These are phyloP conservation scores for Fennellomyces sp. DNA, from an alignment of 371 early-diverging fungal genomes.

Conservation along the genomic window DNA sequence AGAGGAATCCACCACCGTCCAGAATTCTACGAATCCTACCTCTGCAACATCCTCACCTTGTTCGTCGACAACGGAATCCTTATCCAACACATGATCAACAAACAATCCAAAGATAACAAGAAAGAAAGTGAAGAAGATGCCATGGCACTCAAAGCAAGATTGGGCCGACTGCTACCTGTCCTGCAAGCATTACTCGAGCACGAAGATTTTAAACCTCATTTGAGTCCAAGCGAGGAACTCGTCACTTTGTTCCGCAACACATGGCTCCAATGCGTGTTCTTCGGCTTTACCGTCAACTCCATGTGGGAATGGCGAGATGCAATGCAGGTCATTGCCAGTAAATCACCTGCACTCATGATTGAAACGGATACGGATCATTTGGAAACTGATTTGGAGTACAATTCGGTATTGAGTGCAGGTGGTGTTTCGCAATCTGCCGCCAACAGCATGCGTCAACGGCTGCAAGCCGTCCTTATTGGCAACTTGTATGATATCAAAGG, in stretches of 20 bases:
- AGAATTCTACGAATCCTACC: constrained; percentile 59
- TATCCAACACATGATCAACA: constrained; percentile 49
- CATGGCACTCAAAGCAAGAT: constrained; percentile 39
- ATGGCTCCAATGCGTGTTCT: constrained; percentile 88
- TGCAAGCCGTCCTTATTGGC: constrained; percentile 29
- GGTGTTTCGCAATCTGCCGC: constrained; percentile 55
- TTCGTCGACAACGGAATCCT: constrained; percentile 75
- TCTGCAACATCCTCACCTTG: constrained; percentile 56
- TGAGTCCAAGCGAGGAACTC: constrained; percentile 65
- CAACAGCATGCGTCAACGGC: constrained; percentile 27
- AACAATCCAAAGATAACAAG: constrained; percentile 30
- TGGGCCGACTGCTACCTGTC: constrained; percentile 71
- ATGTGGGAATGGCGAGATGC: constrained; percentile 78
- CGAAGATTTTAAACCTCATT: constrained; percentile 62
- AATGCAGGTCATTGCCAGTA: constrained; percentile 75
- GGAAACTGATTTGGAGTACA: constrained; percentile 87
- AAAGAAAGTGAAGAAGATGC: constrained; percentile 41
- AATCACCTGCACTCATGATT: constrained; percentile 84
- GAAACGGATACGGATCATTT: constrained; percentile 77
- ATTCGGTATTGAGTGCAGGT: constrained; percentile 69
- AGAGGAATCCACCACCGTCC: constrained; percentile 49
- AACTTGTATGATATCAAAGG: constrained; percentile 62
- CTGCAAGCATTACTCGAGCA: constrained; percentile 64
- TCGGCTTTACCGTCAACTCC: constrained; percentile 74
- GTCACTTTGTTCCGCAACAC: constrained; percentile 79